Evolutionary conservation across 345 rosid genomes (phyloP).

Genomic region (Zanthoxylum bungeanum): DNA sequence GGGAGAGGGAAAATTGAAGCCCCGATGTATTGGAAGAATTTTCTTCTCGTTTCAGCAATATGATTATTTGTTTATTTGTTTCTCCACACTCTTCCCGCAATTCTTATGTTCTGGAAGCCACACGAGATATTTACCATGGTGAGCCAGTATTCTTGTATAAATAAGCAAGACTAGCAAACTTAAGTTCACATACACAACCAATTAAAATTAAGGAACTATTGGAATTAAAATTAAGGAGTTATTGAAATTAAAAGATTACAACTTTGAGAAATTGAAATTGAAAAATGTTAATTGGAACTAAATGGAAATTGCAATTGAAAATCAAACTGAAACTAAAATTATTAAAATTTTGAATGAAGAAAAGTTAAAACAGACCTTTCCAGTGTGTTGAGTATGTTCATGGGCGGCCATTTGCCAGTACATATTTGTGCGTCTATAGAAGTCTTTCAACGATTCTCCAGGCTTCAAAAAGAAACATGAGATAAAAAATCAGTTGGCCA

Average conservation of each 20-base stretch:
- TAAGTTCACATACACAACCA: not conserved
- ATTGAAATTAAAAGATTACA: too few species aligned
- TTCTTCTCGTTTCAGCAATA: not conserved
- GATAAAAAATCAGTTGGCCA: conserved; percentile 4
- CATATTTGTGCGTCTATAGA: conserved; percentile 83
- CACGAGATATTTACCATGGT: not conserved
- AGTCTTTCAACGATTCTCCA: conserved; percentile 89
- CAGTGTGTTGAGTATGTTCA: conserved; percentile 97
- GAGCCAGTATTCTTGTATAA: not conserved
- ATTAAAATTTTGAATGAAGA: too few species aligned
- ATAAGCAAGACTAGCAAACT: not conserved
- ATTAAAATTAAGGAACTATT: too few species aligned
- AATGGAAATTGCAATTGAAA: too few species aligned
- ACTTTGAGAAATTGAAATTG: too few species aligned
- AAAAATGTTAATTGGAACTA: too few species aligned
- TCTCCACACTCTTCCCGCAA: not conserved
- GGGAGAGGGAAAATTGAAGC: not conserved
- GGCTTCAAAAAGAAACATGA: conserved; percentile 50
- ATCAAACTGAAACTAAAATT: too few species aligned
- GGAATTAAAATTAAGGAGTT: too few species aligned
- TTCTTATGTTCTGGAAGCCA: not conserved
- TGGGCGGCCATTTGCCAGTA: conserved; percentile 99
- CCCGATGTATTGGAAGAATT: not conserved
- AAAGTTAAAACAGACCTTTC: conserved; percentile 58
- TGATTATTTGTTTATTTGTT: not conserved